These are phyloP conservation scores for Circinella minor DNA, from an alignment of 371 early-diverging fungal species.

Conservation along the genomic window DNA sequence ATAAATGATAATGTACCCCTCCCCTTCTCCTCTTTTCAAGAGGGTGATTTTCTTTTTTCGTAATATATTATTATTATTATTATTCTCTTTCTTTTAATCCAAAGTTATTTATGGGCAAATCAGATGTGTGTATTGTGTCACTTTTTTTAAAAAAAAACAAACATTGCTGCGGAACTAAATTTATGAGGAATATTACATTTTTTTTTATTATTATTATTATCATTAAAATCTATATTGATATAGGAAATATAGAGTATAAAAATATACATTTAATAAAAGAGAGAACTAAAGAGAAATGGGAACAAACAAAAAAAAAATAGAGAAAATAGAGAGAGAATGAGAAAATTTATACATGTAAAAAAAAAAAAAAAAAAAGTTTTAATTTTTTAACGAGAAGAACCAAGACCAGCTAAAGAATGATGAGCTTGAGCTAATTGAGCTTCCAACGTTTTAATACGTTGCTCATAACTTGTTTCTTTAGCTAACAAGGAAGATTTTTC, in stretches of 20 bases:
- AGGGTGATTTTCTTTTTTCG: background rate
- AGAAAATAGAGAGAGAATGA: background rate
- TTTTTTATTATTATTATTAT: background rate
- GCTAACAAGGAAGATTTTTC: conserved; percentile 58
- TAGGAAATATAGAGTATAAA: background rate
- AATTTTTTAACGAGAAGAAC: background rate
- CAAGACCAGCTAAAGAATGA: conserved; percentile 43
- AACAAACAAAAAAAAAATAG: background rate
- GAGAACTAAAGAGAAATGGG: too few species aligned
- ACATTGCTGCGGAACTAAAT: background rate
- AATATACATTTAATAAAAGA: background rate
- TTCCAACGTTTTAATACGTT: conserved; percentile 66
- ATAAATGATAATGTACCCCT: background rate
- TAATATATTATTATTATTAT: too few species aligned
- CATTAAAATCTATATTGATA: too few species aligned
- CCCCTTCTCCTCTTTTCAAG: background rate
- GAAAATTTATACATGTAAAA: conserved; percentile 15
- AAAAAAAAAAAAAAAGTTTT: background rate
- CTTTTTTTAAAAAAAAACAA: too few species aligned
- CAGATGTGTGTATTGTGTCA: too few species aligned
- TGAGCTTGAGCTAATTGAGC: conserved; percentile 67
- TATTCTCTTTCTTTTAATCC: too few species aligned
- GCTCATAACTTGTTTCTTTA: conserved; percentile 64
- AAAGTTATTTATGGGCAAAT: too few species aligned
- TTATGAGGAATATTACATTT: too few species aligned